Percentiles rank a stretch among this genome's conserved stretches.
These are phyloP conservation scores for Strobilomyces confusus DNA, from an alignment of 768 basidiomycete species.

Conservation along the genomic window DNA sequence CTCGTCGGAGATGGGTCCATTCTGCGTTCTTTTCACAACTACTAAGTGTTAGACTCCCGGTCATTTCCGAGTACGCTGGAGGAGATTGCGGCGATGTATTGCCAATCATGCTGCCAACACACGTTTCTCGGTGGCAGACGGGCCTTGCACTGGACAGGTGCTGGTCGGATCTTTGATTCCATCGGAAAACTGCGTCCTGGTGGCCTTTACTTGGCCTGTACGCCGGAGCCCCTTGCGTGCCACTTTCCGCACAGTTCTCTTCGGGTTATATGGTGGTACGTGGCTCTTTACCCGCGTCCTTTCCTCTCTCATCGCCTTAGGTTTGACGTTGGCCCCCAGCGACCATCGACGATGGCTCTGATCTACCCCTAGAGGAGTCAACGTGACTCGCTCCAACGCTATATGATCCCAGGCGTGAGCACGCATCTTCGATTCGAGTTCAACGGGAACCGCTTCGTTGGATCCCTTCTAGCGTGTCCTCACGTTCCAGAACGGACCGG, in stretches of 20 bases:
- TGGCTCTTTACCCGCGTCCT: background rate
- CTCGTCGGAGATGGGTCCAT: background rate
- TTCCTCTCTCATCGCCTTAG: background rate
- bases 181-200: background rate
- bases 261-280: background rate
- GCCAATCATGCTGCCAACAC: conserved; percentile 7
- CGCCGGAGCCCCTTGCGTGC: background rate
- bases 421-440: background rate
- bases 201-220: background rate
- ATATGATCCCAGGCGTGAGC: background rate
- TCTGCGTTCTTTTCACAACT: background rate
- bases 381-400: background rate
- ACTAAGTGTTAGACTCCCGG: conserved; percentile 1
- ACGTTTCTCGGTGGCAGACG: conserved; percentile 18
- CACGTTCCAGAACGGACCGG: background rate
- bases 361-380: background rate
- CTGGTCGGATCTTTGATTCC: conserved; percentile 12
- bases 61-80: background rate
- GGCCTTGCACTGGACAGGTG: background rate
- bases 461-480: background rate
- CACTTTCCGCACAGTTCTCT: background rate
- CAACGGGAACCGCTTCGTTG: background rate
- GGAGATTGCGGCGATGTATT: background rate
- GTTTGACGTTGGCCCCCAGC: background rate
- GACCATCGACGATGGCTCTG: background rate